A percentile compares a stretch with the other conserved stretches of the same genome.
Evolutionary conservation across 2,329 filamentous ascomycete genomes (phyloP).

Genomic region (Neocatenulostroma microsporum): DNA sequence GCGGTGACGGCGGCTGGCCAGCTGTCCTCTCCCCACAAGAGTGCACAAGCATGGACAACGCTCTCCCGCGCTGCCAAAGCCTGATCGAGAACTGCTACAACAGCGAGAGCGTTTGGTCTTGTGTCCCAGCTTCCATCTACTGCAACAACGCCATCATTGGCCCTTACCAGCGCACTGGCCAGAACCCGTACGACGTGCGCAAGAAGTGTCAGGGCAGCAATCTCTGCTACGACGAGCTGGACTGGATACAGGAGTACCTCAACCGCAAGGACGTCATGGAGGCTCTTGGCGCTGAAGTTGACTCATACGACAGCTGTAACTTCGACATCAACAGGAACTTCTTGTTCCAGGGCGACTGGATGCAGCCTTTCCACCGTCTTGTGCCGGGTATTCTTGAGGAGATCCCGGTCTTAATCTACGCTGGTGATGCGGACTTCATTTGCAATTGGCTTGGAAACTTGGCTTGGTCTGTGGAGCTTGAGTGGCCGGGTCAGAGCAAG

Average conservation of each 20-base stretch:
- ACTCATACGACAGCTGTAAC: constrained; percentile 91
- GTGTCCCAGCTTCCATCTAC: constrained; percentile 93
- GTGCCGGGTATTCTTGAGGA: constrained; percentile 79
- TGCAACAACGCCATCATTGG: constrained; percentile 96
- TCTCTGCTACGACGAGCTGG: constrained; percentile 88
- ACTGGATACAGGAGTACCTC: constrained; percentile 79
- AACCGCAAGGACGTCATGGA: constrained; percentile 78
- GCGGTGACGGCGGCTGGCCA: constrained; percentile 87
- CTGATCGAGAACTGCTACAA: constrained; percentile 90
- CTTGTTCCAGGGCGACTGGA: constrained; percentile 96
- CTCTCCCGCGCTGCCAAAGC: constrained; percentile 79
- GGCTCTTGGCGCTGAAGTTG: constrained; percentile 82
- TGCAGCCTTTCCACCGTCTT: constrained; percentile 92
- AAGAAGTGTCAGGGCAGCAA: constrained; percentile 73
- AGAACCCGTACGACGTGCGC: constrained; percentile 93
- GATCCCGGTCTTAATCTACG: constrained; percentile 93
- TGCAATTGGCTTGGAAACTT: constrained; percentile 99
- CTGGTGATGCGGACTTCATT: constrained; percentile 51
- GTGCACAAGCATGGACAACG: constrained; percentile 87
- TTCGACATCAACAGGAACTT: constrained; percentile 99
- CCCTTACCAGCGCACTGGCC: constrained; percentile 87
- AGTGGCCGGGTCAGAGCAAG: constrained; percentile 79
- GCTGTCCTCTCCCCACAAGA: constrained; percentile 69
- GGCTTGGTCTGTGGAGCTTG: constrained; percentile 86
- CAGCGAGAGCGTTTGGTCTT: constrained; percentile 83